Evolutionary conservation across 1,284 basidiomycete genomes (phyloP), one percentile per base, ranked within the genome.

Genomic region (Cutaneotrichosporon cutaneum): DNA sequence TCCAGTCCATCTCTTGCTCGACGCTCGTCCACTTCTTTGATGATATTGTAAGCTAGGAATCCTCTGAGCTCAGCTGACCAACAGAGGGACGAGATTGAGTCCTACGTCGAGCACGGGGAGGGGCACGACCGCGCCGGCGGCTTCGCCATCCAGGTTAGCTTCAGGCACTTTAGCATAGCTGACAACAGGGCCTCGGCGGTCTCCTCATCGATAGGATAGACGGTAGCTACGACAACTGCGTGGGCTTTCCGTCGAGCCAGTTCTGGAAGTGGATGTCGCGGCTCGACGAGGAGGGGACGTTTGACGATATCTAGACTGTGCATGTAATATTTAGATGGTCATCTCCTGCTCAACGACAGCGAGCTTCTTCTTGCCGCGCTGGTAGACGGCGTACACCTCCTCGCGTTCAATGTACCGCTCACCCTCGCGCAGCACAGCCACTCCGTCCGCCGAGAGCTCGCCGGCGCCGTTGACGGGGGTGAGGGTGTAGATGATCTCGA

Each of bases 101-200:
- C 92, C 0, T 98, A 98, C 72, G 92, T 89, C 33, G 88, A 93
- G 35, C 89, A 85, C 57, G 90, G 88, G 1, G 95, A 99, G 78
- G 95, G 95, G 0, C 76, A 89, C 52, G 92, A 96, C 73, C 85
- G 93, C 22, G 94, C 94, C 0, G 95, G 94, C 4, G 95, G 95
- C 0, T 98, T 98, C 75, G 93, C 93, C 3, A 88, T 95, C 52
- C 95, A 98, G 83, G 92, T 91, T 68, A 59, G 80, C 66, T 21
- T 30, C n/a, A n/a, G 14, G 16, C 16, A 14, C 2, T 8, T 39
- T 11, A 18, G 2, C 0, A 4, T 30, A 5, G 22, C 60, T 68
- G 50, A 50, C 50, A 14, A 54, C 68, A 92, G 88, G 92, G 92
- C 2, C 82, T 88, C 1, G 94, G 92, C 0, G 88, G 88, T 2